Evolutionary conservation across 1,139 yeast genomes (phyloP).

Genomic region (Yamadazyma mexicana): DNA sequence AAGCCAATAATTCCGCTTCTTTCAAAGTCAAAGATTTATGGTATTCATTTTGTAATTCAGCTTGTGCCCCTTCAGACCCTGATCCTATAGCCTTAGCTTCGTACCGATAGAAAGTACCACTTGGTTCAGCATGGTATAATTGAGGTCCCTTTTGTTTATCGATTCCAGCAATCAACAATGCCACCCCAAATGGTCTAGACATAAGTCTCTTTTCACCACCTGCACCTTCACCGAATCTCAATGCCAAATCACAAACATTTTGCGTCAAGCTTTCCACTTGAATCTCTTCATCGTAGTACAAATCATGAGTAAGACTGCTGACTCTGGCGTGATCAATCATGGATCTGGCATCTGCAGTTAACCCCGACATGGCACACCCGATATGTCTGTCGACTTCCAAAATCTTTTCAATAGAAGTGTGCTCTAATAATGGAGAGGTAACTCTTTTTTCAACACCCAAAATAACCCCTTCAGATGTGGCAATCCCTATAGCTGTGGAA

Average conservation of each 20-base stretch:
- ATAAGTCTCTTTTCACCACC: slow-evolving; percentile 94
- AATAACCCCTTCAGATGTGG: slow-evolving; percentile 95
- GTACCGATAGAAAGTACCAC: slow-evolving; percentile 95
- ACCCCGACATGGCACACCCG: slow-evolving; percentile 98
- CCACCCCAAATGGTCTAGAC: slow-evolving; percentile 99
- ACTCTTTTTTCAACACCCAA: slow-evolving; percentile 97
- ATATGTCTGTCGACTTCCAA: slow-evolving; percentile 92
- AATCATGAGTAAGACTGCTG: slow-evolving; percentile 81
- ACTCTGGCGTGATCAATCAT: slow-evolving; percentile 99
- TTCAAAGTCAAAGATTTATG: slow-evolving; percentile 90
- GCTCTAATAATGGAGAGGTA: slow-evolving; percentile 86
- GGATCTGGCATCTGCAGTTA: slow-evolving; percentile 97
- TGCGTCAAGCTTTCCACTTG: slow-evolving; percentile 94
- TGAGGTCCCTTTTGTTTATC: slow-evolving; percentile 95
- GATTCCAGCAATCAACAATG: slow-evolving; percentile 90
- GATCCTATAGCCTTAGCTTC: slow-evolving; percentile 99
- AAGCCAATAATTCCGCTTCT: slow-evolving; percentile 88
- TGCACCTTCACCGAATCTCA: slow-evolving; percentile 98
- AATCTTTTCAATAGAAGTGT: slow-evolving; percentile 92
- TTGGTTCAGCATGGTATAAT: slow-evolving; percentile 97
- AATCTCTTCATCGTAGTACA: slow-evolving; percentile 90
- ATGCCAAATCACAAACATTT: slow-evolving; percentile 93
- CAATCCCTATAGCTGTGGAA: slow-evolving; percentile 95
- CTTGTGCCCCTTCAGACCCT: slow-evolving; percentile 98
- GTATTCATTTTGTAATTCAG: slow-evolving; percentile 95